Conservation (phyloP, 805 yeast genomes). For the Groenewaldozyma tartarivorans region DNA sequence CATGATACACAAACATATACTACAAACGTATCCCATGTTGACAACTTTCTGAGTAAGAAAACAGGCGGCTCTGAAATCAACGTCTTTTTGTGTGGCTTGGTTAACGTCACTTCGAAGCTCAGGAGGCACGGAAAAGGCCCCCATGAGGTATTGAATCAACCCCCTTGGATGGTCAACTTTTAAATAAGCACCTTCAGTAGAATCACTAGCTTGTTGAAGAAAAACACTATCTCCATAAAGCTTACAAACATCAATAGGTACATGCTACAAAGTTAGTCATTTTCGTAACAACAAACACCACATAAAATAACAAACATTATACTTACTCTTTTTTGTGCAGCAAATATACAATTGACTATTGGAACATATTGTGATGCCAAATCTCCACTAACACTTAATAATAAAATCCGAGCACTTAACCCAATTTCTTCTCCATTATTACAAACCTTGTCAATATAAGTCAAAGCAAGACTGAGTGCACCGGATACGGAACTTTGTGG, state of each 20-base stretch:
- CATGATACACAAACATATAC: slow-evolving; percentile 77
- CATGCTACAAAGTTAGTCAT: slow-evolving; percentile 31
- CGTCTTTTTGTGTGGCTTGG: slow-evolving; percentile 72
- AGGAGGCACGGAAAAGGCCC: slow-evolving; percentile 84
- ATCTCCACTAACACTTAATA: slow-evolving; percentile 61
- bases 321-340: slow-evolving; percentile 64
- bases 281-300: background rate
- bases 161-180: slow-evolving; percentile 61
- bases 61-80: slow-evolving; percentile 92
- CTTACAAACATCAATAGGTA: slow-evolving; percentile 86
- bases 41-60: slow-evolving; percentile 83
- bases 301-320: background rate
- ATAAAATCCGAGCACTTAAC: slow-evolving; percentile 56
- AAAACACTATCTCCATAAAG: slow-evolving; percentile 66
- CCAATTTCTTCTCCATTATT: slow-evolving; percentile 39
- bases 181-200: slow-evolving; percentile 84
- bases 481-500: slow-evolving; percentile 45
- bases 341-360: slow-evolving; percentile 90
- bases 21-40: slow-evolving; percentile 90
- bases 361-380: slow-evolving; percentile 78
- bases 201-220: slow-evolving; percentile 91
- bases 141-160: slow-evolving; percentile 66
- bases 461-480: slow-evolving; percentile 72
- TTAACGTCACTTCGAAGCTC: slow-evolving; percentile 65
- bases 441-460: slow-evolving; percentile 60